These are phyloP conservation scores for Martensiomyces pterosporus DNA, from an alignment of 192 early-diverging fungal genomes.

Conservation along the genomic window DNA sequence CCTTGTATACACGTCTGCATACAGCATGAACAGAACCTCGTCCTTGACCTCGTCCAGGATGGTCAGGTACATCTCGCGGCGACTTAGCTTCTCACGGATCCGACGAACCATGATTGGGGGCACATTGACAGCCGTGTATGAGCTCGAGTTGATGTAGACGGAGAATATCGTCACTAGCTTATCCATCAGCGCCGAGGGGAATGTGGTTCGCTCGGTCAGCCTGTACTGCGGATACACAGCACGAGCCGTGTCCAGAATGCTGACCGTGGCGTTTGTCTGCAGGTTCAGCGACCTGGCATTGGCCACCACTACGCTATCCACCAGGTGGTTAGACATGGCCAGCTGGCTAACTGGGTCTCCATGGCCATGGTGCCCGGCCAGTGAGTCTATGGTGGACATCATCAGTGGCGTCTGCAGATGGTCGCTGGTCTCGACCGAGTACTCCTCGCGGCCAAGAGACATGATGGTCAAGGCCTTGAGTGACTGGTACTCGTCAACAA, in stretches of 20 bases:
- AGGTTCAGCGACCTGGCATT: constrained; percentile 20
- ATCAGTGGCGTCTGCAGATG: constrained; percentile 31
- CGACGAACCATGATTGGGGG: constrained; percentile 38
- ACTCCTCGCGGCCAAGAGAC: constrained; percentile 31
- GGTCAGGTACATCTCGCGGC: constrained; percentile 31
- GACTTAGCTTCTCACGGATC: constrained; percentile 32
- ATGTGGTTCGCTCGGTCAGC: constrained; percentile 27
- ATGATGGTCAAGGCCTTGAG: constrained; percentile 35
- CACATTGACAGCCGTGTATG: constrained; percentile 40
- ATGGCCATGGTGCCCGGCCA: constrained; percentile 23
- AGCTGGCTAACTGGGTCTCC: constrained; percentile 24
- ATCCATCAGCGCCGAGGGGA: constrained; percentile 43
- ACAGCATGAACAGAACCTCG: constrained; percentile 47
- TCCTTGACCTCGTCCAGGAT: too few species aligned
- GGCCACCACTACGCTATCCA: too few species aligned
- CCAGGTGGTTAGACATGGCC: constrained; percentile 27
- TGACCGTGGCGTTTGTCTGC: constrained; percentile 40
- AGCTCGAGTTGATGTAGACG: constrained; percentile 50
- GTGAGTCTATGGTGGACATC: too few species aligned
- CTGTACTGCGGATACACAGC: constrained; percentile 40
- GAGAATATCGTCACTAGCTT: constrained; percentile 44
- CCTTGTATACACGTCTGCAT: constrained; percentile 46
- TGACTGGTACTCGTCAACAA: constrained; percentile 45
- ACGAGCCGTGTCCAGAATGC: constrained; percentile 40
- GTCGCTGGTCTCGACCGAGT: constrained; percentile 36